These are phyloP conservation scores for Soucietia sequanensis DNA, from an alignment of 805 yeast species.

Conservation along the genomic window DNA sequence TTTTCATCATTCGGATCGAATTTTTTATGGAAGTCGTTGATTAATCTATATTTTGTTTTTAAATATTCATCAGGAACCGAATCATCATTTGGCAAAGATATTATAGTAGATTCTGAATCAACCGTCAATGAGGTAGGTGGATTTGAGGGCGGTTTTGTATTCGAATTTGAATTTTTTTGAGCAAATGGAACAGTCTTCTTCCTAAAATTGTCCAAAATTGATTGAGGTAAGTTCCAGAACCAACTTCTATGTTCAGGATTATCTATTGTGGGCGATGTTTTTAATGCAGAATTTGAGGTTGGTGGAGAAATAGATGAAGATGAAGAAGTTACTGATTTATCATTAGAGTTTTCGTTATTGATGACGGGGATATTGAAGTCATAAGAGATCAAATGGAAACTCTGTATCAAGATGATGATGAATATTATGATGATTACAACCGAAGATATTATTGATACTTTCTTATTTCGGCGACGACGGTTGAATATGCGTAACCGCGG, in stretches of 20 bases:
- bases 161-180: constrained; percentile 7
- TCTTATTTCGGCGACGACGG: not conserved
- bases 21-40: constrained; percentile 3
- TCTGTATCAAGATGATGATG: not conserved
- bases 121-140: too few relatives aligned
- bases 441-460: not conserved
- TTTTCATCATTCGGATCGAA: constrained; percentile 8
- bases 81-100: not conserved
- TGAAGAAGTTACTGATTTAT: too few relatives aligned
- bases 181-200: constrained; percentile 12
- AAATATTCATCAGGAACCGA: not conserved
- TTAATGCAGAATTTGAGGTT: too few relatives aligned
- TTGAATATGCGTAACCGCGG: not conserved
- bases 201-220: not conserved
- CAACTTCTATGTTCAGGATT: too few relatives aligned
- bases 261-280: too few relatives aligned
- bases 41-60: constrained; percentile 1
- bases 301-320: too few relatives aligned
- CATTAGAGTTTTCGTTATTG: too few relatives aligned
- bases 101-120: too few relatives aligned
- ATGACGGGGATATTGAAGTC: not conserved
- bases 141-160: constrained; percentile 5
- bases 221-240: too few relatives aligned
- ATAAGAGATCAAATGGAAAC: not conserved
- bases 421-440: not conserved